phyloP scores from a whole-genome alignment of 352 stramenopile genomes.

The Stramenopiles sp. region DNA sequence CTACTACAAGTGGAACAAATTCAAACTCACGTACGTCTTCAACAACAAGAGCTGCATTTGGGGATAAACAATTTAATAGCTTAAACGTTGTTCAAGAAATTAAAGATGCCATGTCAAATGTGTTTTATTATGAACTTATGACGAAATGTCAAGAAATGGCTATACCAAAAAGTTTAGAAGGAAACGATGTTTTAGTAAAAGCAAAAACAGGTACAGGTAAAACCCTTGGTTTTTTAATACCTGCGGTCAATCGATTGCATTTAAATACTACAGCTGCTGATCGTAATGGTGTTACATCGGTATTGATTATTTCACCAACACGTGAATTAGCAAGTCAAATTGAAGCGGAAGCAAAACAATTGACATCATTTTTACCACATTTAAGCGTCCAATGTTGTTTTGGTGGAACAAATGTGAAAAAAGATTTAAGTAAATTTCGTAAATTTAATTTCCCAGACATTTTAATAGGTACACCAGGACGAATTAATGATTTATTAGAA shows the following conservation, averaged over 20 bases:
- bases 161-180: slow-evolving; percentile 39
- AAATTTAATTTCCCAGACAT: slow-evolving; percentile 45
- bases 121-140: slow-evolving; percentile 56
- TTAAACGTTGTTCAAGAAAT: background rate
- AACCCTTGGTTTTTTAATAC: slow-evolving; percentile 65
- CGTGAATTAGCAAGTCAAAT: slow-evolving; percentile 93
- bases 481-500: slow-evolving; percentile 80
- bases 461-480: slow-evolving; percentile 80
- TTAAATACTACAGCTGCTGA: too few relatives aligned
- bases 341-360: slow-evolving; percentile 48
- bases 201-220: slow-evolving; percentile 66
- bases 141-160: slow-evolving; percentile 65
- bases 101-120: slow-evolving; percentile 37
- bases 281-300: too few relatives aligned
- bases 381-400: slow-evolving; percentile 40
- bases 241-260: slow-evolving; percentile 33
- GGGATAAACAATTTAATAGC: background rate
- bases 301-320: slow-evolving; percentile 93
- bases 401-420: slow-evolving; percentile 66
- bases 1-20: background rate
- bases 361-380: slow-evolving; percentile 64
- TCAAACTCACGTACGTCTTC: background rate
- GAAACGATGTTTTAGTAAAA: slow-evolving; percentile 70
- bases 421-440: slow-evolving; percentile 29
- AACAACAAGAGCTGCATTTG: background rate